These are phyloP conservation scores for Clitopilus hobsonii DNA, from an alignment of 768 basidiomycete genomes.

Conservation along the genomic window DNA sequence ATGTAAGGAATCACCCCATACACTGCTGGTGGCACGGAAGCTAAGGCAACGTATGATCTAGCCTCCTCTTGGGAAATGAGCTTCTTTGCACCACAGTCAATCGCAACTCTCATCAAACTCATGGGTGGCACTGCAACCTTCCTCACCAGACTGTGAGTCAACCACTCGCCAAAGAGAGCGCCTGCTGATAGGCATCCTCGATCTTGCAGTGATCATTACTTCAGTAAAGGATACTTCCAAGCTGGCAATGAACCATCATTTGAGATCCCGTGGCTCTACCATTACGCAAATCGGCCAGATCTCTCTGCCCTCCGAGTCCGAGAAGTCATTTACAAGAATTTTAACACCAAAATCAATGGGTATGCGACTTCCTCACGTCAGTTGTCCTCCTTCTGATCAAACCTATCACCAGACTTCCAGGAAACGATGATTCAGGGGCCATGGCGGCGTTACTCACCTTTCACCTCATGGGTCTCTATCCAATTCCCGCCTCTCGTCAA, in stretches of 20 bases:
- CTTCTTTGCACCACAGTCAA: slow-evolving; percentile 49
- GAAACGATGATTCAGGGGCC: slow-evolving; percentile 50
- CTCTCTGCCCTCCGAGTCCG: slow-evolving; percentile 41
- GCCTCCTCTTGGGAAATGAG: slow-evolving; percentile 53
- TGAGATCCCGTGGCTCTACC: slow-evolving; percentile 41
- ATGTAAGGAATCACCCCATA: slow-evolving; percentile 24
- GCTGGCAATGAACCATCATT: slow-evolving; percentile 50
- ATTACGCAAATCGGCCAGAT: slow-evolving; percentile 47
- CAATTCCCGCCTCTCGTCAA: slow-evolving; percentile 40
- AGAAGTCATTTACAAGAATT: slow-evolving; percentile 37
- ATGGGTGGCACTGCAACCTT: slow-evolving; percentile 44
- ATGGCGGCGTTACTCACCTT: slow-evolving; percentile 48
- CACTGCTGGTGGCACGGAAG: background rate
- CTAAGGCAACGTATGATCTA: too few species aligned
- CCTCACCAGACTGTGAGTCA: slow-evolving; percentile 33
- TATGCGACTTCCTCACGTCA: slow-evolving; percentile 13
- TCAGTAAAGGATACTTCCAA: slow-evolving; percentile 36
- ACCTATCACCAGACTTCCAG: slow-evolving; percentile 31
- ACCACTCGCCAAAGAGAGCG: background rate
- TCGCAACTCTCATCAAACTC: slow-evolving; percentile 38
- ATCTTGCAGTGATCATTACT: slow-evolving; percentile 36
- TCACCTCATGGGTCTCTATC: slow-evolving; percentile 47
- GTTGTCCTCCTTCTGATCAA: too few species aligned
- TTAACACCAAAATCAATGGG: slow-evolving; percentile 42
- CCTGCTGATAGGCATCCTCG: background rate